Evolutionary conservation across 106 monocot genomes (phyloP).

Genomic region (Amphibolis antarctica): DNA sequence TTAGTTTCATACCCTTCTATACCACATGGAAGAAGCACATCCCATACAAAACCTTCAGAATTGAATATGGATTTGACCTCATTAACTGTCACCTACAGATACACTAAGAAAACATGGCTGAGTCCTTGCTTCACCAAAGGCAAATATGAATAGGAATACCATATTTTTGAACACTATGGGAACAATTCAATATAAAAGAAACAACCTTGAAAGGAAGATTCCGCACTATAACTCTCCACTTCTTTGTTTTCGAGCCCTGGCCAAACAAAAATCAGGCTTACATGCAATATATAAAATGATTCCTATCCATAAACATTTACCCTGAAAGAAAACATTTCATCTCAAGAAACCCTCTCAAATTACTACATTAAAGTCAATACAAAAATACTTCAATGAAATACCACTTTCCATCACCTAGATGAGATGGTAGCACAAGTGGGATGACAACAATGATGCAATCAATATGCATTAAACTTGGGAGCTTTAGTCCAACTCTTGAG

Average conservation of each 20-base stretch:
- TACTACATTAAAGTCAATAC: no score
- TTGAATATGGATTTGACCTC: slow-evolving; percentile 60
- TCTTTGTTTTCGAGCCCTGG: slow-evolving; percentile 84
- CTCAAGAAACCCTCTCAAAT: no score
- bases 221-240: slow-evolving; percentile 89
- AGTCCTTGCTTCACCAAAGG: not conserved
- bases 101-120: not conserved
- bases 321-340: no score
- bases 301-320: no score
- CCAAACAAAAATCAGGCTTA: not conserved
- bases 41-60: slow-evolving; percentile 79
- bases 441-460: no score
- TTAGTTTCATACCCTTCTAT: slow-evolving; percentile 43
- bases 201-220: slow-evolving; percentile 94
- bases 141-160: not conserved
- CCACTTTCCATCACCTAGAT: no score
- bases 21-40: slow-evolving; percentile 63
- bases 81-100: slow-evolving; percentile 54
- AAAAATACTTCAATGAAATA: no score
- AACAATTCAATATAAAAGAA: no score
- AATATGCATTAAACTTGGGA: no score
- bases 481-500: no score
- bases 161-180: no score
- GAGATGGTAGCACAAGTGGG: no score
- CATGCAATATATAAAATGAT: not conserved